phyloP scores from a whole-genome alignment of 352 stramenopile genomes.

The Nothophytophthora sp. region DNA sequence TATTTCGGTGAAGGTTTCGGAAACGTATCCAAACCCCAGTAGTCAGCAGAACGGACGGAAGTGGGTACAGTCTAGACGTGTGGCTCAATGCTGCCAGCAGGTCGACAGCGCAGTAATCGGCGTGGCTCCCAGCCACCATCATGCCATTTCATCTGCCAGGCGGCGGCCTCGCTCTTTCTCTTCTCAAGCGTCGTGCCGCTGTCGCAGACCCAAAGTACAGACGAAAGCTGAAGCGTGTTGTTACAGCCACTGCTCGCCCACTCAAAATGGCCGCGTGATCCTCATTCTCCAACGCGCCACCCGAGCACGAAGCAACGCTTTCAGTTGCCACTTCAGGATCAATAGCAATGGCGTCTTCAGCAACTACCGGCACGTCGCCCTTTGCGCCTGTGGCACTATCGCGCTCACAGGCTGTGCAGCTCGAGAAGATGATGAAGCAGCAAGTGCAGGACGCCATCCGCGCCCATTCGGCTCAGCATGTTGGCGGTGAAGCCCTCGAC shows the following conservation, averaged over 20 bases:
- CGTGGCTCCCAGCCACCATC: not conserved
- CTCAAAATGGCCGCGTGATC: too few species aligned
- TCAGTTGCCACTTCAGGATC: not conserved
- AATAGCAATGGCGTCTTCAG: not conserved
- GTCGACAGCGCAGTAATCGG: too few species aligned
- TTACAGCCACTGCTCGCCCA: too few species aligned
- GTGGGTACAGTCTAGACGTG: too few species aligned
- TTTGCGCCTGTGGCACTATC: conserved; percentile 38
- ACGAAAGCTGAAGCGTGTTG: too few species aligned
- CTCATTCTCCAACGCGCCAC: too few species aligned
- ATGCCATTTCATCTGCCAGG: conserved; percentile 7
- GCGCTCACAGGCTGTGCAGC: conserved; percentile 14
- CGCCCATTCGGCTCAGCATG: conserved; percentile 20
- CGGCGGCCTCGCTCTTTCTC: conserved; percentile 3
- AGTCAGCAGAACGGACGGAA: not conserved
- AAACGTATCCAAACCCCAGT: too few species aligned
- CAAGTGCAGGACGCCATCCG: conserved; percentile 48
- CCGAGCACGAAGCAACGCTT: conserved; percentile 6
- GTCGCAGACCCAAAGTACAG: conserved; percentile 12
- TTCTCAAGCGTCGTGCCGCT: conserved; percentile 14
- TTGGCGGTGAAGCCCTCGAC: conserved; percentile 27
- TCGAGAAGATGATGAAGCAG: conserved; percentile 43
- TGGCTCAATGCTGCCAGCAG: too few species aligned
- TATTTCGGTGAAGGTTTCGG: too few species aligned
- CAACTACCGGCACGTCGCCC: not conserved